A percentile compares a stretch with the other conserved stretches of the same genome.
Conservation (phyloP, 768 basidiomycete genomes). For the Mycena alexandri region DNA sequence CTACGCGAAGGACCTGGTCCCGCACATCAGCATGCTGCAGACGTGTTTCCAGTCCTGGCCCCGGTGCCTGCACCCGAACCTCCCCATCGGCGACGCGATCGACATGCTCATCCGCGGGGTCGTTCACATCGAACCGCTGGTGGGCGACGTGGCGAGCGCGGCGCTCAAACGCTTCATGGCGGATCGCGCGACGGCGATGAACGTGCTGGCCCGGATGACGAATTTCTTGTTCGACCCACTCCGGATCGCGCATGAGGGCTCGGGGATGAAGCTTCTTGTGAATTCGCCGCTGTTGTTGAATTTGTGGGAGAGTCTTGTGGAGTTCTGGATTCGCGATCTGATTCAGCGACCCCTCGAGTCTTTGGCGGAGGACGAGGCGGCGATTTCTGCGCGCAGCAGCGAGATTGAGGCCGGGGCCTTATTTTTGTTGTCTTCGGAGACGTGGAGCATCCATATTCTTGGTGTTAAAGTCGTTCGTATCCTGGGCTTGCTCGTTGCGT, state of each 20-base stretch:
- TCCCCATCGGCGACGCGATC: constrained; percentile 70
- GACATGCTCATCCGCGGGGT: constrained; percentile 86
- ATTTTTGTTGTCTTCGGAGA: constrained; percentile 77
- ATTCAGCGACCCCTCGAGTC: constrained; percentile 56
- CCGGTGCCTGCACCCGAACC: constrained; percentile 73
- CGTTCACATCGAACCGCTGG: constrained; percentile 84
- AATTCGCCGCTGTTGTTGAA: constrained; percentile 76
- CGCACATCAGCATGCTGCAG: constrained; percentile 79
- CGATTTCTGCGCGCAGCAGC: constrained; percentile 59
- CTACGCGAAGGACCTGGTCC: constrained; percentile 70
- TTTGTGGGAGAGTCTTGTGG: constrained; percentile 81
- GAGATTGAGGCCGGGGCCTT: constrained; percentile 81
- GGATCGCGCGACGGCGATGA: constrained; percentile 65
- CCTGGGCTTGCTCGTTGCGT: constrained; percentile 61
- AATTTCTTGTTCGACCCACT: constrained; percentile 81
- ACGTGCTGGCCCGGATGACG: constrained; percentile 74
- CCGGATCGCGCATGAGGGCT: constrained; percentile 72
- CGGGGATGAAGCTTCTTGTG: constrained; percentile 70
- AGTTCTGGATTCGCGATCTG: constrained; percentile 71
- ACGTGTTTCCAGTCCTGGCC: constrained; percentile 89
- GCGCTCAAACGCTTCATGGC: constrained; percentile 82
- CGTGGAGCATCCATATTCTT: constrained; percentile 61
- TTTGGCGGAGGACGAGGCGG: constrained; percentile 56
- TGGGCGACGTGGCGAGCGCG: constrained; percentile 75
- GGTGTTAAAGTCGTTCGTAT: constrained; percentile 77